A percentile compares a stretch with the other conserved stretches of the same genome.
Evolutionary conservation across 768 basidiomycete species (phyloP).

Genomic region (Trametes gibbosa): DNA sequence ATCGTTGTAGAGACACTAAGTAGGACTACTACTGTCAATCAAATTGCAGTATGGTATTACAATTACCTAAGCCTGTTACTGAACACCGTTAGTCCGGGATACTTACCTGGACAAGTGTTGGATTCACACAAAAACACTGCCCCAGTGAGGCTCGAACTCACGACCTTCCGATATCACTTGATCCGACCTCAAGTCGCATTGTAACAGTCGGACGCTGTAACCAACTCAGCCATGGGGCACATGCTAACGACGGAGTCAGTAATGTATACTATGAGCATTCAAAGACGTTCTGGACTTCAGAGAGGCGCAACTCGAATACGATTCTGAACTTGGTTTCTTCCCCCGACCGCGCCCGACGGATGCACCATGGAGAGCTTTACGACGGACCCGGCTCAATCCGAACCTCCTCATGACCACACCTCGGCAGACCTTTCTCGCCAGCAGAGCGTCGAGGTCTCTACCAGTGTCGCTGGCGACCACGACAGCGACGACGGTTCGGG

Average conservation of each 20-base stretch:
- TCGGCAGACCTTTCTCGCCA: constrained; percentile 17
- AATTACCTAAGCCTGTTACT: too few relatives aligned
- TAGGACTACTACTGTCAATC: too few relatives aligned
- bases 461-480: constrained; percentile 25
- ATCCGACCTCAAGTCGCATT: too few relatives aligned
- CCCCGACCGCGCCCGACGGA: constrained; percentile 25
- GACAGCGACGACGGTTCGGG: constrained; percentile 32
- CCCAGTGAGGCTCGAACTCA: constrained; percentile 66
- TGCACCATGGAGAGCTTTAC: constrained; percentile 24
- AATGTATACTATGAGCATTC: neutral
- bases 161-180: constrained; percentile 72
- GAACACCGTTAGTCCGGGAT: too few relatives aligned
- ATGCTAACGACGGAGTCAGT: neutral
- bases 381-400: constrained; percentile 31
- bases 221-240: constrained; percentile 77
- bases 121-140: constrained; percentile 18
- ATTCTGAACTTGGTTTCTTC: constrained; percentile 15
- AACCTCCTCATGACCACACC: constrained; percentile 22
- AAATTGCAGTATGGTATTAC: too few relatives aligned
- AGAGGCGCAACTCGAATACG: too few relatives aligned
- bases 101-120: too few relatives aligned
- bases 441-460: constrained; percentile 14
- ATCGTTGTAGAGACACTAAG: too few relatives aligned
- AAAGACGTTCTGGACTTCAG: too few relatives aligned
- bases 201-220: constrained; percentile 80